A percentile compares a stretch with the other conserved stretches of the same genome.
phyloP scores from a whole-genome alignment of 2,329 filamentous ascomycete genomes.

The Albophoma yamanashiensis region DNA sequence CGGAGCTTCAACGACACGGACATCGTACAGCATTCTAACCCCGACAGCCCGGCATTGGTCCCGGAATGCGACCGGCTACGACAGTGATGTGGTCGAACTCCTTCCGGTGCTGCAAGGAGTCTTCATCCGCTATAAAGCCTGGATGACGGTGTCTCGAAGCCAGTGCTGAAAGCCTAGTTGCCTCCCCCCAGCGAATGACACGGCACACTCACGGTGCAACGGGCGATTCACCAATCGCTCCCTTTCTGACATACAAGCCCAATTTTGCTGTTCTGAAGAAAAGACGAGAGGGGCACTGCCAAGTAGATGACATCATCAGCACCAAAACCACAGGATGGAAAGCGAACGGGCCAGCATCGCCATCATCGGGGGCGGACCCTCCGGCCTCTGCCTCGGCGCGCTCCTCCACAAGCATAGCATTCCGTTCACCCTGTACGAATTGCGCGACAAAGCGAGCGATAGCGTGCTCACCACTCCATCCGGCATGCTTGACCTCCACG shows the following conservation, averaged over 20 bases:
- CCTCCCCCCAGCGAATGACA: too few species aligned
- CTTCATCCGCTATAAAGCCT: not conserved
- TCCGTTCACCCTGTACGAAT: constrained; percentile 23
- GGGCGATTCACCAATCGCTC: not conserved
- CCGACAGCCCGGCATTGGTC: not conserved
- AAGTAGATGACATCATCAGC: not conserved
- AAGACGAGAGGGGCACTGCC: not conserved
- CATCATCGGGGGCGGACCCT: constrained; percentile 34
- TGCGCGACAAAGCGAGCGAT: constrained; percentile 15
- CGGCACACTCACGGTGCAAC: not conserved
- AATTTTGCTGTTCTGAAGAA: not conserved
- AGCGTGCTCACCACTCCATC: constrained; percentile 15
- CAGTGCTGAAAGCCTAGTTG: not conserved
- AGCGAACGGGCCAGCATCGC: constrained; percentile 19
- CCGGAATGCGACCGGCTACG: not conserved
- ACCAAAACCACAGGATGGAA: not conserved
- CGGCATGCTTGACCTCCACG: constrained; percentile 40
- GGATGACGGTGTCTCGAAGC: not conserved
- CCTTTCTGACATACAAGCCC: too few species aligned
- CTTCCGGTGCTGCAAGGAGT: not conserved
- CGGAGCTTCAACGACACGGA: not conserved
- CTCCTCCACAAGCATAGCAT: constrained; percentile 30
- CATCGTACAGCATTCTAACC: not conserved
- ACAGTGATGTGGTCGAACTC: not conserved
- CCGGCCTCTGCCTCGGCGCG: constrained; percentile 34